These are phyloP conservation scores for Komagataella phaffii DNA, from an alignment of 805 yeast species.

Conservation along the genomic window DNA sequence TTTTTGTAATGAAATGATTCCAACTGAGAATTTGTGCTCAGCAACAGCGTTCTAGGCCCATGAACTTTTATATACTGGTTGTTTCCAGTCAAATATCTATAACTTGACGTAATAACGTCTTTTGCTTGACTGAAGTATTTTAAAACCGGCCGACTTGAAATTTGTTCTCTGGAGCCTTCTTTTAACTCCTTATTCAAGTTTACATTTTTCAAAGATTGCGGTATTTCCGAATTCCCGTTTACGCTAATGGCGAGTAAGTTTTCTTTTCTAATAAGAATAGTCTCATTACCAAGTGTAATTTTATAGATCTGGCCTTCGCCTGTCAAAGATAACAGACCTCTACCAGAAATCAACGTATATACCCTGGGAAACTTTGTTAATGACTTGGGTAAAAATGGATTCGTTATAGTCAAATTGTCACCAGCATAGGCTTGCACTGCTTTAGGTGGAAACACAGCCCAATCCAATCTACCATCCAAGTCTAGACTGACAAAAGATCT, in stretches of 20 bases:
- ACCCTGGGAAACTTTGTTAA: slow-evolving; percentile 19
- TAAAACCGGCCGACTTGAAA: background rate
- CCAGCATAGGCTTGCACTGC: slow-evolving; percentile 43
- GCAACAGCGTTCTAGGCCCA: slow-evolving; percentile 40
- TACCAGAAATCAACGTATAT: slow-evolving; percentile 36
- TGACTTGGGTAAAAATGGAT: slow-evolving; percentile 25
- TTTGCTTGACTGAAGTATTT: background rate
- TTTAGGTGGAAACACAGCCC: slow-evolving; percentile 39
- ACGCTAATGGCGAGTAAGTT: slow-evolving; percentile 38
- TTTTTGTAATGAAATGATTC: slow-evolving; percentile 3
- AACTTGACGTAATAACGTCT: background rate
- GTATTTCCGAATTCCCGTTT: slow-evolving; percentile 17
- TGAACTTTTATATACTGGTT: slow-evolving; percentile 32
- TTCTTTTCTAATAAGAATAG: slow-evolving; percentile 28
- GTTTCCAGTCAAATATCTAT: slow-evolving; percentile 15
- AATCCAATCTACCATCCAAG: slow-evolving; percentile 48
- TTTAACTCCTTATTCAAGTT: background rate
- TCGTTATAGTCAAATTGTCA: slow-evolving; percentile 27
- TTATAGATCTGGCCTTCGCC: slow-evolving; percentile 43
- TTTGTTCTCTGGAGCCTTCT: background rate
- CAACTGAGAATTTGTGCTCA: slow-evolving; percentile 26
- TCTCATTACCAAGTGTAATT: slow-evolving; percentile 31
- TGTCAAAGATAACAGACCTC: slow-evolving; percentile 41
- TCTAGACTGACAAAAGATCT: slow-evolving; percentile 29
- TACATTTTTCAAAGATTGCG: background rate